Evolutionary conservation across 2,329 filamentous ascomycete genomes (phyloP).

Genomic region (Aspergillus candidus): DNA sequence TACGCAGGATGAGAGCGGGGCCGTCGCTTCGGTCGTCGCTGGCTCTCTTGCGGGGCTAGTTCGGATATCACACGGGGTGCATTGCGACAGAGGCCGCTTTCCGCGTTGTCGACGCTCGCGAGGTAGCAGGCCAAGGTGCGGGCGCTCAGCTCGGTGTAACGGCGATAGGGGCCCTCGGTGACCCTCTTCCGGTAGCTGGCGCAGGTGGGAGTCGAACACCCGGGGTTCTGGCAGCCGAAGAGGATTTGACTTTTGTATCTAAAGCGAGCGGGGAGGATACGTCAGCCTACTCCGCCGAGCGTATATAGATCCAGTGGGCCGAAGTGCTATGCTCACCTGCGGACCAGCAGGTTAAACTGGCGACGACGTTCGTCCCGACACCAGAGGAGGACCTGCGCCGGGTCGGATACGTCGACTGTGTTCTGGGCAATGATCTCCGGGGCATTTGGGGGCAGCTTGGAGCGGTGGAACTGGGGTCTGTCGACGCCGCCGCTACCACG

Average conservation of each 20-base stretch:
- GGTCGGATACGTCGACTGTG: conserved; percentile 35
- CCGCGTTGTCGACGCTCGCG: conserved; percentile 71
- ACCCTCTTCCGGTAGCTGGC: conserved; percentile 68
- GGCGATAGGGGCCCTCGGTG: conserved; percentile 63
- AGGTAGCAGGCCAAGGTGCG: conserved; percentile 74
- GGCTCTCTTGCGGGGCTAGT: conserved; percentile 19
- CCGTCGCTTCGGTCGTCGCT: conserved; percentile 26
- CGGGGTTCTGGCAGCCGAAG: conserved; percentile 64
- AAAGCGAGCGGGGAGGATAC: not conserved
- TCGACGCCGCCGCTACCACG: conserved; percentile 22
- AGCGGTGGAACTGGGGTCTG: conserved; percentile 25
- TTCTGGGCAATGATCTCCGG: conserved; percentile 36
- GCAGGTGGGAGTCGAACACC: conserved; percentile 71
- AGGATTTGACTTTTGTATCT: conserved; percentile 80
- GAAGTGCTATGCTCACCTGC: conserved; percentile 48
- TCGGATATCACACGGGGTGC: conserved; percentile 25
- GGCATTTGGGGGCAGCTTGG: conserved; percentile 37
- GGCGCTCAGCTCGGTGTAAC: conserved; percentile 76
- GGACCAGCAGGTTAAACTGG: conserved; percentile 56
- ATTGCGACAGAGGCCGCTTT: conserved; percentile 60
- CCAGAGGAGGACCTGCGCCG: conserved; percentile 32
- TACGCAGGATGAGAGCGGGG: conserved; percentile 23
- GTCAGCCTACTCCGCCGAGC: conserved; percentile 6
- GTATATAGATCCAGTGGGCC: conserved; percentile 2
- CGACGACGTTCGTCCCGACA: conserved; percentile 36